These are phyloP conservation scores for Fusarium buharicum DNA, from an alignment of 2,329 filamentous ascomycete species.

Conservation along the genomic window DNA sequence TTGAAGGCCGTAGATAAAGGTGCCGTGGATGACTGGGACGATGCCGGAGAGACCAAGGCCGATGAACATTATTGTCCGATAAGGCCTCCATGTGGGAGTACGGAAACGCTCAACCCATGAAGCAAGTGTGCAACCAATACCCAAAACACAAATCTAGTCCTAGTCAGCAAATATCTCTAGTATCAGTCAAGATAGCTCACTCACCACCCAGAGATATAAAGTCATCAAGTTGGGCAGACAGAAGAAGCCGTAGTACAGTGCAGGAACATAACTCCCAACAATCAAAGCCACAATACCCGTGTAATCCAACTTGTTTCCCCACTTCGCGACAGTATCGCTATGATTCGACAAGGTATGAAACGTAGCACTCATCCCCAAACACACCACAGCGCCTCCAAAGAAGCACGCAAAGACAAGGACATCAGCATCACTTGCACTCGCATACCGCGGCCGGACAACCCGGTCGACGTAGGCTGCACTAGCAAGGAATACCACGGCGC, in stretches of 20 bases:
- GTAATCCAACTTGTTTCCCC: constrained; percentile 95
- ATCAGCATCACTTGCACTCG: constrained; percentile 69
- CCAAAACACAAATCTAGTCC: constrained; percentile 78
- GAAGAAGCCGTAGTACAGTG: constrained; percentile 87
- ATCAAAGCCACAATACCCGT: constrained; percentile 93
- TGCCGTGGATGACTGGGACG: constrained; percentile 82
- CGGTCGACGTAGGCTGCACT: constrained; percentile 64
- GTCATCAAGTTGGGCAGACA: constrained; percentile 73
- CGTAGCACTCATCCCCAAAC: constrained; percentile 82
- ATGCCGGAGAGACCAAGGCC: constrained; percentile 85
- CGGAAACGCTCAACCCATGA: constrained; percentile 86
- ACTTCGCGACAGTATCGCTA: constrained; percentile 77
- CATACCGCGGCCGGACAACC: constrained; percentile 72
- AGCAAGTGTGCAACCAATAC: constrained; percentile 77
- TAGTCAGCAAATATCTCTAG: constrained; percentile 28
- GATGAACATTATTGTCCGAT: constrained; percentile 90
- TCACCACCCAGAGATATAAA: constrained; percentile 79
- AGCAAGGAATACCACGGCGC: constrained; percentile 68
- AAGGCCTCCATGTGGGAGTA: constrained; percentile 83
- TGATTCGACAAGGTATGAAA: constrained; percentile 91
- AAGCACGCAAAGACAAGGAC: constrained; percentile 81
- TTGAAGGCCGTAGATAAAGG: constrained; percentile 72
- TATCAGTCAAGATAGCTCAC: constrained; percentile 42
- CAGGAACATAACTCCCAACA: constrained; percentile 89
- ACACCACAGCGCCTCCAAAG: constrained; percentile 77